Conservation (phyloP, 805 yeast species). For the Candida broadrunensis region DNA sequence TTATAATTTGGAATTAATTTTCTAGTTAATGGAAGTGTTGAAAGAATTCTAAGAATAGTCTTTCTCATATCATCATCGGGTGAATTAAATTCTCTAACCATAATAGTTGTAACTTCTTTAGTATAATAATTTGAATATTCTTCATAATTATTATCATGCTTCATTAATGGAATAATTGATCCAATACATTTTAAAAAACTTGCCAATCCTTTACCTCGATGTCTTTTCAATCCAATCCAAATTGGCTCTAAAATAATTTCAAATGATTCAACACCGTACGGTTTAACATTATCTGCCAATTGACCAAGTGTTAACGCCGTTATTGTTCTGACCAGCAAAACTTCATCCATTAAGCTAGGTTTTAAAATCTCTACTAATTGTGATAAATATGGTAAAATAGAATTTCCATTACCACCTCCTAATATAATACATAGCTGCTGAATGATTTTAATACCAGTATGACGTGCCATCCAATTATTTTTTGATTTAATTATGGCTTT, state of each 20-base stretch:
- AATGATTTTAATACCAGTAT: slow-evolving; percentile 73
- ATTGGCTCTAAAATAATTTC: slow-evolving; percentile 69
- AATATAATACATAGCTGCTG: slow-evolving; percentile 69
- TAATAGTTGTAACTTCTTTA: slow-evolving; percentile 63
- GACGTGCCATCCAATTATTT: slow-evolving; percentile 78
- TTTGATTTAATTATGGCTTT: slow-evolving; percentile 75
- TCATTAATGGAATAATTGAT: slow-evolving; percentile 80
- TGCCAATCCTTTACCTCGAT: slow-evolving; percentile 75
- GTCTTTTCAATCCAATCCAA: slow-evolving; percentile 75
- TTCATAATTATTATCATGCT: slow-evolving; percentile 43
- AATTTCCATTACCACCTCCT: slow-evolving; percentile 56
- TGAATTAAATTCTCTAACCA: slow-evolving; percentile 69
- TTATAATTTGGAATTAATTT: slow-evolving; percentile 51
- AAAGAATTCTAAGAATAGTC: slow-evolving; percentile 66
- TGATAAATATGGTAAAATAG: slow-evolving; percentile 66
- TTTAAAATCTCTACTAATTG: slow-evolving; percentile 61
- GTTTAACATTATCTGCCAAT: slow-evolving; percentile 77
- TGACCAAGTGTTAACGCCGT: slow-evolving; percentile 72
- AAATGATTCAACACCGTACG: slow-evolving; percentile 89
- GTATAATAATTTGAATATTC: slow-evolving; percentile 81
- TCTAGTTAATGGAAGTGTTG: slow-evolving; percentile 60
- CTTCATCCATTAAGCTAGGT: slow-evolving; percentile 63
- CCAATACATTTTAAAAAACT: slow-evolving; percentile 78
- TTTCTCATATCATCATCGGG: slow-evolving; percentile 88
- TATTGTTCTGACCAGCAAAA: slow-evolving; percentile 60